phyloP scores from a whole-genome alignment of 225 moss, liverwort and hornwort genomes.

The Ulota crispa region DNA sequence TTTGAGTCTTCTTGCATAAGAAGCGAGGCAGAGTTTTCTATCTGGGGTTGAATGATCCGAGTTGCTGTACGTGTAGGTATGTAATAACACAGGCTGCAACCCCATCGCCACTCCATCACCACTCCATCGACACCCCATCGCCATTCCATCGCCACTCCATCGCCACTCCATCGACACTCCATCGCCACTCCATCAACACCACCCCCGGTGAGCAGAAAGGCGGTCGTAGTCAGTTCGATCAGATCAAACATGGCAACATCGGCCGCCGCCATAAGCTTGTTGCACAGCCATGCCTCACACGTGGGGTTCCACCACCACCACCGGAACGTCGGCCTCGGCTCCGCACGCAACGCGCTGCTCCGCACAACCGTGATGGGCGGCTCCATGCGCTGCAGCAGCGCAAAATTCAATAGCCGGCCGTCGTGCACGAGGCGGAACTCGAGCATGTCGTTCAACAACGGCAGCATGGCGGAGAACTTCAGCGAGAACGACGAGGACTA shows the following conservation, averaged over 20 bases:
- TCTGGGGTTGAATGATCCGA: neutral
- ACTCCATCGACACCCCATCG: too few species aligned
- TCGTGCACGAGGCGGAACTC: constrained; percentile 54
- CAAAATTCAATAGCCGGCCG: neutral
- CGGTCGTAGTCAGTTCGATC: neutral
- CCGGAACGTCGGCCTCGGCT: constrained; percentile 15
- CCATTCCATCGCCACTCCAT: neutral
- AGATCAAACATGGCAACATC: constrained; percentile 44
- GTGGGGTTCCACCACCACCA: constrained; percentile 40
- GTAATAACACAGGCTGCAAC: constrained; percentile 11
- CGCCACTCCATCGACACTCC: neutral
- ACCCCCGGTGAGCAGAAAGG: neutral
- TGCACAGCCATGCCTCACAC: constrained; percentile 44
- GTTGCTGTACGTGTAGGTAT: constrained; percentile 25
- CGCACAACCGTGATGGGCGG: constrained; percentile 25
- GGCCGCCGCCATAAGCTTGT: constrained; percentile 53
- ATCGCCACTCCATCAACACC: too few species aligned
- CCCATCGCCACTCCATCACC: neutral
- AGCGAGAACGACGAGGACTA: constrained; percentile 92
- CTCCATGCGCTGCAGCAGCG: constrained; percentile 13
- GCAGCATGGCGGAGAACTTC: constrained; percentile 81
- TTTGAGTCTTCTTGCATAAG: neutral
- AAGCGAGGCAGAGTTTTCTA: neutral
- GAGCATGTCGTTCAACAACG: constrained; percentile 91
- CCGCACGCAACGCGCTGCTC: constrained; percentile 20